Base-by-base conservation (phyloP, 768 basidiomycete genomes). In the Rhodosporidiobolus odoratus region DNA sequence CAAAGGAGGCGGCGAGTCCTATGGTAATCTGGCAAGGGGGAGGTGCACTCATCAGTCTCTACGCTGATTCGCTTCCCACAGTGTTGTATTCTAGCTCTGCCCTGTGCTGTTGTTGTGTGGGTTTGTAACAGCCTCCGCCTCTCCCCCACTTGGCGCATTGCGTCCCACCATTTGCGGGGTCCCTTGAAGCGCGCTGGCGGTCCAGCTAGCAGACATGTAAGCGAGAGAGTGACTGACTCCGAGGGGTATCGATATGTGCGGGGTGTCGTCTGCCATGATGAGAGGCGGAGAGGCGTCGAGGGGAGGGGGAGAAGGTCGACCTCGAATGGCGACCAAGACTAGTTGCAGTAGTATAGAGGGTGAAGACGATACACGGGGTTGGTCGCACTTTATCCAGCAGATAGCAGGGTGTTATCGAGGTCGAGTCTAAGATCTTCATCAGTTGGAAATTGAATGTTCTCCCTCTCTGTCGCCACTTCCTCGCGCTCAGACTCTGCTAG, bases 1-100 rank as follows among this genome's bases (percentile, higher is more conserved):
- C 83, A 77, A 89, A 90, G 9, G 89, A 90, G 23, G 91, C 89
- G 19, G 91, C 78, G 48, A 96, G 85, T 34, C 92, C 92, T 62
- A 87, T 82, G 27, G 77, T 62, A 61, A 82, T 78, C 41, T 74
- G 63, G 19, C n/a, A n/a, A n/a, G n/a, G n/a, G 21, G 15, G 7
- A 1, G 25, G 45, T 0, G 12, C 27, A 4, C 8, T 43, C 10
- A 34, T 8, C 15, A 8, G 21, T 43, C 25, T 50, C 48, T 50
- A n/a, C 21, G 9, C 48, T 15, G 48, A 9, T 50, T 23, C 15
- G 12, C 12, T 23, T 9, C 12, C 23, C 48, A 13, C 15, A 50
- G 48, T 9, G 48, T 25, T 45, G 27, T 38, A 27, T 25, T 21
- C 2, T 17, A 3, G 9, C 34, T 27, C 35, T 0, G 4, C 19